These are phyloP conservation scores for Yamadazyma olivae DNA, from an alignment of 805 yeast species.

Conservation along the genomic window DNA sequence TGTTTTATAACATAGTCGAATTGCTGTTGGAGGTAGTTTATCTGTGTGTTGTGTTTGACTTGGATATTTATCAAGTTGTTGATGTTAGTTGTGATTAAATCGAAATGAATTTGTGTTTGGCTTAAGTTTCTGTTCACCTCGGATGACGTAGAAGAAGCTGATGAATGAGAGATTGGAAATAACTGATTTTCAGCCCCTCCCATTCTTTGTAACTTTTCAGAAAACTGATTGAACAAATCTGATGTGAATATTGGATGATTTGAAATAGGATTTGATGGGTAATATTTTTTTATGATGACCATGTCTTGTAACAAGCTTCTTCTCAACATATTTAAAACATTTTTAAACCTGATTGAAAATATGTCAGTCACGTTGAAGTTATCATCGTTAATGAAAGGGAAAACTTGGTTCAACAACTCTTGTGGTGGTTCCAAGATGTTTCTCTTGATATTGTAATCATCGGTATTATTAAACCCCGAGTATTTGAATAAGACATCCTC, in stretches of 20 bases:
- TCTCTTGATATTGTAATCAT: slow-evolving; percentile 17
- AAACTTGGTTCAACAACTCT: slow-evolving; percentile 21
- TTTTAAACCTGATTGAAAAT: slow-evolving; percentile 12
- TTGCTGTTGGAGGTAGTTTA: slow-evolving; percentile 13
- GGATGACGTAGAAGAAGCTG: too few species aligned
- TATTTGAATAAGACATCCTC: slow-evolving; percentile 12
- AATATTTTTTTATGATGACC: slow-evolving; percentile 19
- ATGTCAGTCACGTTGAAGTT: slow-evolving; percentile 8
- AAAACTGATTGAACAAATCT: slow-evolving; percentile 15
- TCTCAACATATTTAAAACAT: slow-evolving; percentile 18
- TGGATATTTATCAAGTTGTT: slow-evolving; percentile 3
- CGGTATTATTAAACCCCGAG: slow-evolving; percentile 21
- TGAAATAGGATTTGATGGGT: slow-evolving; percentile 22
- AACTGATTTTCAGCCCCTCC: slow-evolving; percentile 8
- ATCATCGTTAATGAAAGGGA: slow-evolving; percentile 23
- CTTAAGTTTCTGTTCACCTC: too few species aligned
- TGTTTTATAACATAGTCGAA: slow-evolving; percentile 10
- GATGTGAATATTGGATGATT: slow-evolving; percentile 23
- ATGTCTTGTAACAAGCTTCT: slow-evolving; percentile 27
- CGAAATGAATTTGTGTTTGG: too few species aligned
- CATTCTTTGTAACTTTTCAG: slow-evolving; percentile 7
- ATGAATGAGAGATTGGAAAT: slow-evolving; percentile 6
- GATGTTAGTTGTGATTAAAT: background rate
- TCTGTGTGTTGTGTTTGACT: slow-evolving; percentile 6
- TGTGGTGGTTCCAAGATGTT: slow-evolving; percentile 22